A percentile compares a stretch with the other conserved stretches of the same genome.
Conservation (phyloP, 257 asterid species). For the Fraxinus quadrangulata region DNA sequence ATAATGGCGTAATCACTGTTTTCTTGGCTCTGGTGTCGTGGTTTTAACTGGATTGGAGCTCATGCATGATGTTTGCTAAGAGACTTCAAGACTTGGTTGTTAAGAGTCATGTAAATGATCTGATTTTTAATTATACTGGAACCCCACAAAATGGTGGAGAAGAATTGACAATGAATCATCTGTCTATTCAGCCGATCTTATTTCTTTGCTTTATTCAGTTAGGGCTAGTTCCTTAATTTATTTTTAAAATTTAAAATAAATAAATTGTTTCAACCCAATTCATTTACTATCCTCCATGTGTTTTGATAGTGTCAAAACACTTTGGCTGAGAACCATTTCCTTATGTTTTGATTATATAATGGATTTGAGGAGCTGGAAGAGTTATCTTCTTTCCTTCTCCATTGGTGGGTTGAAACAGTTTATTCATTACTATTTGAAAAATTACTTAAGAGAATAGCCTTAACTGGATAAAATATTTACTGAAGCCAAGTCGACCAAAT, state of each 20-base stretch:
- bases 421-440: neutral
- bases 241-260: neutral
- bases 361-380: neutral
- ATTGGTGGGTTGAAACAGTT: neutral
- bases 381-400: neutral
- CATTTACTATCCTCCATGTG: too few relatives aligned
- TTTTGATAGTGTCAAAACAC: too few relatives aligned
- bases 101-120: conserved; percentile 19
- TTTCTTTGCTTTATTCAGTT: neutral
- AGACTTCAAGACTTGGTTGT: conserved; percentile 10
- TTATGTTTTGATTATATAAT: neutral
- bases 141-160: neutral
- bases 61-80: conserved; percentile 22
- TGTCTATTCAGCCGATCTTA: neutral
- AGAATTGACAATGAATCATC: neutral
- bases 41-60: conserved; percentile 16
- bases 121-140: neutral
- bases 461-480: neutral
- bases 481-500: neutral
- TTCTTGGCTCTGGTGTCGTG: neutral
- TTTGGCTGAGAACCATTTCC: neutral
- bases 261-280: neutral
- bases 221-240: neutral
- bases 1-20: conserved; percentile 14
- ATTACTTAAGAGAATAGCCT: neutral